Percentiles rank a stretch among this genome's conserved stretches.
These are phyloP conservation scores for Nothophaeocryptopus gaeumannii DNA, from an alignment of 2,329 filamentous ascomycete genomes.

Conservation along the genomic window DNA sequence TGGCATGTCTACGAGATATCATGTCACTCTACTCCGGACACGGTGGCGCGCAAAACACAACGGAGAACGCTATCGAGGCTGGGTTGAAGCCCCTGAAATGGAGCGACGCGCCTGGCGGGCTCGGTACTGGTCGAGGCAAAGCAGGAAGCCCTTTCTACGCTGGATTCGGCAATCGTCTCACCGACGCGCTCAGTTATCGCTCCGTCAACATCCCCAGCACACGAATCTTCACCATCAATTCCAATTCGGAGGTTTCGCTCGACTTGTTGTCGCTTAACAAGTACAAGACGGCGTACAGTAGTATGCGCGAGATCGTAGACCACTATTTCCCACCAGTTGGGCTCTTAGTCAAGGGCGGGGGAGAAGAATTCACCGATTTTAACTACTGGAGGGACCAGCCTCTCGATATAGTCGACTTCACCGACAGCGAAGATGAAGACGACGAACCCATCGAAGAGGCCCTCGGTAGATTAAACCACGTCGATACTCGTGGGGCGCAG, in stretches of 20 bases:
- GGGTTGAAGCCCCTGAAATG: slow-evolving; percentile 25
- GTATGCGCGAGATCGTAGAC: slow-evolving; percentile 94
- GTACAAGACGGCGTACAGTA: slow-evolving; percentile 94
- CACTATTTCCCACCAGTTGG: slow-evolving; percentile 95
- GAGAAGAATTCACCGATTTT: slow-evolving; percentile 95
- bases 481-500: slow-evolving; percentile 16
- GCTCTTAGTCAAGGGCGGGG: slow-evolving; percentile 80
- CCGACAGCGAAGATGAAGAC: slow-evolving; percentile 68
- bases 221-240: slow-evolving; percentile 98
- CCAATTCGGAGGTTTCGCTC: slow-evolving; percentile 89
- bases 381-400: slow-evolving; percentile 90
- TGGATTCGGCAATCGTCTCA: slow-evolving; percentile 93
- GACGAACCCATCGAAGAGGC: slow-evolving; percentile 32
- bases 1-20: slow-evolving; percentile 95
- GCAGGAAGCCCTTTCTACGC: slow-evolving; percentile 76
- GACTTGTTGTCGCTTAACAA: slow-evolving; percentile 89
- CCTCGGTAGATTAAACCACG: slow-evolving; percentile 6
- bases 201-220: slow-evolving; percentile 93
- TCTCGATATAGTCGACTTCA: slow-evolving; percentile 83
- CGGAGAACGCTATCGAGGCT: slow-evolving; percentile 27
- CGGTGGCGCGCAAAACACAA: slow-evolving; percentile 33
- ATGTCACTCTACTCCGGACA: slow-evolving; percentile 68
- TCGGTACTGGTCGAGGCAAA: slow-evolving; percentile 27
- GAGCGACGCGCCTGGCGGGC: slow-evolving; percentile 10
- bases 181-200: slow-evolving; percentile 92